phyloP scores from a whole-genome alignment of 2,329 filamentous ascomycete genomes.

The Sporothrix schenckii region DNA sequence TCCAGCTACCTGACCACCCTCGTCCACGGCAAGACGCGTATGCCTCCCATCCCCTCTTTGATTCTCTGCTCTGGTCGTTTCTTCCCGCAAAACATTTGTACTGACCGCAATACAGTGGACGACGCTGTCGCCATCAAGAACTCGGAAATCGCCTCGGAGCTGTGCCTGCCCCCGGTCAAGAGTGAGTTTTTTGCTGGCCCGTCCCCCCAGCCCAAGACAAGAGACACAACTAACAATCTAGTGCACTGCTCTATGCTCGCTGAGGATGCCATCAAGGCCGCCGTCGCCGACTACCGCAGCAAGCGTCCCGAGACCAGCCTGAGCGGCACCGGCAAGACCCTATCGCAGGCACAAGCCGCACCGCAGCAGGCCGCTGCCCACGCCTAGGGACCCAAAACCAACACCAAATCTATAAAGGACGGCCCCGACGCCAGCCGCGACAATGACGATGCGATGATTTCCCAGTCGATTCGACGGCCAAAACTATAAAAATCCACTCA shows the following conservation, averaged over 20 bases:
- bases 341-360: conserved; percentile 30
- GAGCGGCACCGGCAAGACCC: conserved; percentile 62
- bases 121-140: conserved; percentile 92
- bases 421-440: not conserved
- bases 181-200: conserved; percentile 74
- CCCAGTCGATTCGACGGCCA: conserved; percentile 6
- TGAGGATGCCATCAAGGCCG: conserved; percentile 89
- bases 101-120: conserved; percentile 59
- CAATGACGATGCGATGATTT: not conserved
- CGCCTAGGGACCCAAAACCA: not conserved
- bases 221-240: conserved; percentile 45
- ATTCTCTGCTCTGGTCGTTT: too few relatives aligned
- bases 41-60: not conserved
- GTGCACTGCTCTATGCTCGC: conserved; percentile 93
- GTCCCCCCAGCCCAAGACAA: conserved; percentile 56
- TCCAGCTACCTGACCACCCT: conserved; percentile 87
- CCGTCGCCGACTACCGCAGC: conserved; percentile 86
- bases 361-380: conserved; percentile 32
- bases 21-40: conserved; percentile 82
- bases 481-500: not conserved
- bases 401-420: not conserved
- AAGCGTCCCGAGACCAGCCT: conserved; percentile 88
- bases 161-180: conserved; percentile 86
- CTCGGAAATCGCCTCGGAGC: conserved; percentile 96
- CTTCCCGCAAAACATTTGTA: not conserved